phyloP scores from a whole-genome alignment of 257 asterid species.

The Jaltomata sinuosa region DNA sequence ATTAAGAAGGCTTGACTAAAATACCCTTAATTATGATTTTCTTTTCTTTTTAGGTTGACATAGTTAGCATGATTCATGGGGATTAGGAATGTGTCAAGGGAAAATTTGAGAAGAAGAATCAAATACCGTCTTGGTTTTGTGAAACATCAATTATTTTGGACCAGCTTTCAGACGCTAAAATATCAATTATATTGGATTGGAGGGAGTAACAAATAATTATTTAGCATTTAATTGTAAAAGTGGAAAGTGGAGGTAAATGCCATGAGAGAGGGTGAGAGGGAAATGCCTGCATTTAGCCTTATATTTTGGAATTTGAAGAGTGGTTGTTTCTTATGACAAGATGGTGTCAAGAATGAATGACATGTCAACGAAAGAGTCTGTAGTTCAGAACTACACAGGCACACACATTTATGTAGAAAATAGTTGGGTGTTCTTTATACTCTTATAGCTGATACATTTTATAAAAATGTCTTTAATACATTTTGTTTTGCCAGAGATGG shows the following conservation, averaged over 20 bases:
- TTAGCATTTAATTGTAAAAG: neutral
- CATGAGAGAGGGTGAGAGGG: neutral
- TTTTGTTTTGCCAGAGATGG: neutral
- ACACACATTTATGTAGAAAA: neutral
- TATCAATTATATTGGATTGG: neutral
- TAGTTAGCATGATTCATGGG: neutral
- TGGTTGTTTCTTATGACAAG: neutral
- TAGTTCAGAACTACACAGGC: neutral
- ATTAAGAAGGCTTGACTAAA: neutral
- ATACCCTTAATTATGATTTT: neutral
- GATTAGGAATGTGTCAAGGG: neutral
- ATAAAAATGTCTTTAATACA: neutral
- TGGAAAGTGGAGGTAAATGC: neutral
- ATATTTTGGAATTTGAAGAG: neutral
- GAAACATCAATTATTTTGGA: neutral
- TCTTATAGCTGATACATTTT: neutral
- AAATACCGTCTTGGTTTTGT: neutral
- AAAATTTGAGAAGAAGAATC: neutral
- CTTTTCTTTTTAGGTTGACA: neutral
- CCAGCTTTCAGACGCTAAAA: neutral
- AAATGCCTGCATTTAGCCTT: neutral
- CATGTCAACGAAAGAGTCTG: neutral
- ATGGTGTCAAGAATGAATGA: neutral
- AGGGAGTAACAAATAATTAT: neutral
- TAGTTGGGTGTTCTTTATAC: neutral